Percentiles rank a stretch among this genome's conserved stretches.
These are phyloP conservation scores for Fraxinus sp. DNA, from an alignment of 305 asterid genomes.

Conservation along the genomic window DNA sequence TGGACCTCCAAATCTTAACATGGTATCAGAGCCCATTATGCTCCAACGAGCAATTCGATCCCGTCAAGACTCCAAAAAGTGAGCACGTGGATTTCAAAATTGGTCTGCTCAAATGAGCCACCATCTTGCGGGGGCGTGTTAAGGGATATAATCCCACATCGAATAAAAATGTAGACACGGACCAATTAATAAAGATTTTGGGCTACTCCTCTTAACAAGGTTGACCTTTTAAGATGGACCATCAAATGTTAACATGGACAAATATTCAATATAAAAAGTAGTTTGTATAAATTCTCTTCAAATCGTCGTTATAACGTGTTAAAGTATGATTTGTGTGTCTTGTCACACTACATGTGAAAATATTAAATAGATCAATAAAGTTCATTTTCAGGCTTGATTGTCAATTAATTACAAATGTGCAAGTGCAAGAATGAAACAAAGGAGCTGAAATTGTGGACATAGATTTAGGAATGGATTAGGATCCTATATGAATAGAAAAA, in stretches of 20 bases:
- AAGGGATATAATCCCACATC: too few relatives aligned
- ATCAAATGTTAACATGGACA: not conserved
- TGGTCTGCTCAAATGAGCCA: too few relatives aligned
- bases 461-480: slow-evolving; percentile 36
- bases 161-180: too few relatives aligned
- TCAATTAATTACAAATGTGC: not conserved
- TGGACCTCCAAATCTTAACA: too few relatives aligned
- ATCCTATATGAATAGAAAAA: slow-evolving; percentile 31
- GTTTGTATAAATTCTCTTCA: not conserved
- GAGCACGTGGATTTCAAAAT: too few relatives aligned
- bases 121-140: too few relatives aligned
- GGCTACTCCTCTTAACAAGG: too few relatives aligned
- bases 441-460: slow-evolving; percentile 39
- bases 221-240: too few relatives aligned
- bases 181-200: too few relatives aligned
- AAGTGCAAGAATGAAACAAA: slow-evolving; percentile 24
- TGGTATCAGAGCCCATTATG: too few relatives aligned
- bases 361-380: not conserved
- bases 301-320: not conserved
- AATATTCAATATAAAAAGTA: not conserved
- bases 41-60: too few relatives aligned
- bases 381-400: not conserved
- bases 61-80: too few relatives aligned
- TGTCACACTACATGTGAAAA: not conserved
- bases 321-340: not conserved